Evolutionary conservation across 345 rosid species (phyloP), one percentile per base, ranked within the genome.

Genomic region (Hypericum perforatum): DNA sequence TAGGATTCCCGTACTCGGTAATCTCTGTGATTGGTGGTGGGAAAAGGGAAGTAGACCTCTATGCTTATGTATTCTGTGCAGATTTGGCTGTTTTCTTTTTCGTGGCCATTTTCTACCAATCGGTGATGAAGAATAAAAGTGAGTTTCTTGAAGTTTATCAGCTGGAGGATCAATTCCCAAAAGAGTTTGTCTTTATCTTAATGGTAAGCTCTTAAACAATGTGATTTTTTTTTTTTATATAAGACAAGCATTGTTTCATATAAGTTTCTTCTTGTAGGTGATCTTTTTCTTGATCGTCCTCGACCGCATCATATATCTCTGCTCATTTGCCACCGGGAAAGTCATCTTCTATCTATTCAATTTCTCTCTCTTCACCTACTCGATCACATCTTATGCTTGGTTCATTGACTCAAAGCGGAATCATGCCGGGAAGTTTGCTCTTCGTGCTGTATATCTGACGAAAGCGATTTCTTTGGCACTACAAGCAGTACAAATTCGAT

Each of bases 61-160:
- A 75, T 9, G 80, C 80, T 13, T 65, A 71, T 62, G 65, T 66
- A 48, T 75, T 75, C 52, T 65, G 80, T 59, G 76, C 72, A n/a
- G 80, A 71, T 65, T 71, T 75, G 62, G 45, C 57, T 39, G 76
- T 71, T 41, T 75, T 75, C 53, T 75, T 71, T 59, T 47, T 75
- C 54, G 74, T 75, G 12, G 69, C 74, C 55, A 62, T 68, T 7
- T 75, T 71, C 57, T 75, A 71, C 43, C 72, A 60, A 49, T 71
- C 65, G 0, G 67, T 75, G 42, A 71, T 75, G 41, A 75, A 75
- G 53, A 75, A 65, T 57, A 75, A 71, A 41, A 71, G 74, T 38
- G 80, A 75, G 52, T 65, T 75, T 52, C 80, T 75, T 9, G 76
- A 75, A 62, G 76, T 75, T 39, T 75, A 75, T 66, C 80, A 71